phyloP scores from a whole-genome alignment of 257 asterid genomes.

The Asclepias syriaca region DNA sequence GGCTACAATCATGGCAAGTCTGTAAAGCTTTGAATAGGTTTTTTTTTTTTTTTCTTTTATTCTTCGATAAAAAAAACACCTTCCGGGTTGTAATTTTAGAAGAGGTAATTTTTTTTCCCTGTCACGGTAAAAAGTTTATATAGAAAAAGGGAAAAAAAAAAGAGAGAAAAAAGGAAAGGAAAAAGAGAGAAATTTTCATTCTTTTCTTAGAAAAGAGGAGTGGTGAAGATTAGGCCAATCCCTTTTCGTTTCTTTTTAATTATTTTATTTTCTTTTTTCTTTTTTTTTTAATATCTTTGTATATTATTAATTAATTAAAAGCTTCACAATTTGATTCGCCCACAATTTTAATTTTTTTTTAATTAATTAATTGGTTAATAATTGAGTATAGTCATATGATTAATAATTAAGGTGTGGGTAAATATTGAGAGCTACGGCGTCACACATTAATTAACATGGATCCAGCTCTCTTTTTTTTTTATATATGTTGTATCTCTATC shows the following conservation, averaged over 20 bases:
- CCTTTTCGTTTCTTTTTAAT: constrained; percentile 14
- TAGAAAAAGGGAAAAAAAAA: neutral
- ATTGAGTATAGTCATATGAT: neutral
- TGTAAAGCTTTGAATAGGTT: constrained; percentile 31
- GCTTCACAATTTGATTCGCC: constrained; percentile 5
- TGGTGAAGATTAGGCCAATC: constrained; percentile 17
- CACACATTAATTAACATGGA: neutral
- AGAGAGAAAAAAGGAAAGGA: neutral
- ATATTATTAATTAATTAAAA: constrained; percentile 13
- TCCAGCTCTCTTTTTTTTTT: neutral
- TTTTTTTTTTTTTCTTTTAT: neutral
- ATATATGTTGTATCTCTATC: no score
- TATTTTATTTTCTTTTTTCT: constrained; percentile 10
- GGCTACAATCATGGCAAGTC: constrained; percentile 56
- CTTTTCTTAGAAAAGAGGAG: constrained; percentile 35
- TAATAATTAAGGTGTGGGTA: no score
- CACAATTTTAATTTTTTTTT: neutral
- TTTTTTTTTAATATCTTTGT: constrained; percentile 11
- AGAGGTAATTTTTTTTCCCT: neutral
- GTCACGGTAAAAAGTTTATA: neutral
- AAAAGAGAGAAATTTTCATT: constrained; percentile 24
- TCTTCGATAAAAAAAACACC: neutral
- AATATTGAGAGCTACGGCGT: neutral
- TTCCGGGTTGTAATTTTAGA: constrained; percentile 15
- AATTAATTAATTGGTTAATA: no score